Base-by-base conservation (phyloP, 495 filamentous ascomycete species). In the Lichenothelia convexa region DNA sequence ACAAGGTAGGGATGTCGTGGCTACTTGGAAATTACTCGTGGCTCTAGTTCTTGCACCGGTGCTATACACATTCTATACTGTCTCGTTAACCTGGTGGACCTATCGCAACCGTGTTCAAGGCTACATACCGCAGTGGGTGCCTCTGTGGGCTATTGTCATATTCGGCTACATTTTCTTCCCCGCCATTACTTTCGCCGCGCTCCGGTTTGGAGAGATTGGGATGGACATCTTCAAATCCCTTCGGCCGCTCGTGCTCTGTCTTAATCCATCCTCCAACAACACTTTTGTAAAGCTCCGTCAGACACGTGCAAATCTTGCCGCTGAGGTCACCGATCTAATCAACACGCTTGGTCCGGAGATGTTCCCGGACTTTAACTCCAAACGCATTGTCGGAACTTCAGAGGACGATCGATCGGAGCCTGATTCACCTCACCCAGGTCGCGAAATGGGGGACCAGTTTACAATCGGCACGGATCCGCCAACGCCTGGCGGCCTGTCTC, bases 161-260 rank as follows among this genome's bases (percentile, higher is more conserved):
- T 64, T 71, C 23, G 75, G 75, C 15, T 73, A 82, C 61, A 58
- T 84, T 23, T 57, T 92, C 42, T 94, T 92, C 62, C 83, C 84
- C 1, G 64, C 74, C 17, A 79, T 93, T 55, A 93, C 84, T 3
- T 94, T 92, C 51, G 86, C 83, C 2, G 85, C 91, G 6, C 75
- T 99, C 22, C 79, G 89, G 4, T 92, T 95, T 48, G 89, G 89
- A 30, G 89, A 99, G 55, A 74, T 87, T 34, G 89, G 85, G 21
- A 95, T 99, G 87, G 89, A 99, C 49, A 94, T 99, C 32, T 44
- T 84, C 58, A 99, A 95, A 58, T 95, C 89, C 0, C 71, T 99
- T 9, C 70, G 80, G 1, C 89, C 89, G 1, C 72, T 99, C 6
- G 59, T 91, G n/a, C 59, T 93, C n/a, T 83, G 75, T 33, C 65